Evolutionary conservation across 2,329 filamentous ascomycete species (phyloP).

Genomic region (Fusarium sp.): DNA sequence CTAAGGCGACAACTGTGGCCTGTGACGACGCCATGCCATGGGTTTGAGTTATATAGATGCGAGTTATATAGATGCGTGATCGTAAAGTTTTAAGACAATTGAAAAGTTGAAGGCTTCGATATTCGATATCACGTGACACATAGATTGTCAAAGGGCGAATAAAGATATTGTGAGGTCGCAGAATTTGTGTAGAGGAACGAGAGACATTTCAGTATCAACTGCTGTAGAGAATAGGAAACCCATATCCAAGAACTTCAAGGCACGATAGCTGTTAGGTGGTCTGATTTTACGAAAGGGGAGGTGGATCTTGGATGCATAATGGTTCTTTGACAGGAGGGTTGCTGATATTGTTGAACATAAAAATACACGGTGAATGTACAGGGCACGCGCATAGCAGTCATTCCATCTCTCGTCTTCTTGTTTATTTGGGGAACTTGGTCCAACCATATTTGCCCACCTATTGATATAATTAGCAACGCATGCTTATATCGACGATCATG

Average conservation of each 20-base stretch:
- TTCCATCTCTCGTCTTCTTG: slow-evolving; percentile 33
- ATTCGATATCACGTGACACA: slow-evolving; percentile 43
- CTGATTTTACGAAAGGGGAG: slow-evolving; percentile 3
- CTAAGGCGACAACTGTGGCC: slow-evolving; percentile 2
- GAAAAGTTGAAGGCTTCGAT: slow-evolving; percentile 12
- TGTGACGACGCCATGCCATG: slow-evolving; percentile 25
- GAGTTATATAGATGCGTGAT: not conserved
- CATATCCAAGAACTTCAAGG: not conserved
- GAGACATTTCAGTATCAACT: not conserved
- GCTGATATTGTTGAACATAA: slow-evolving; percentile 46
- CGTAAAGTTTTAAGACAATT: not conserved
- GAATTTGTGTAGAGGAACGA: not conserved
- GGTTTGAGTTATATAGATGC: not conserved
- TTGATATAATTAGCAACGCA: slow-evolving; percentile 51
- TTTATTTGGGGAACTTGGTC: slow-evolving; percentile 69
- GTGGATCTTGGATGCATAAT: slow-evolving; percentile 1
- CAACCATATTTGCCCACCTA: slow-evolving; percentile 68
- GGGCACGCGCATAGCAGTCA: slow-evolving; percentile 33
- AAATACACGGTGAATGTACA: slow-evolving; percentile 54
- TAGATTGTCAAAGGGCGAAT: not conserved
- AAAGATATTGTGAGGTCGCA: not conserved
- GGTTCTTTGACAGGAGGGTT: slow-evolving; percentile 26
- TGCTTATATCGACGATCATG: not conserved
- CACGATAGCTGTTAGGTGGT: not conserved
- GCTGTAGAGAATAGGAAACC: not conserved